Percentiles rank a stretch among this genome's conserved stretches.
Evolutionary conservation across 1,284 basidiomycete genomes (phyloP).

Genomic region (Puccinia polysora): DNA sequence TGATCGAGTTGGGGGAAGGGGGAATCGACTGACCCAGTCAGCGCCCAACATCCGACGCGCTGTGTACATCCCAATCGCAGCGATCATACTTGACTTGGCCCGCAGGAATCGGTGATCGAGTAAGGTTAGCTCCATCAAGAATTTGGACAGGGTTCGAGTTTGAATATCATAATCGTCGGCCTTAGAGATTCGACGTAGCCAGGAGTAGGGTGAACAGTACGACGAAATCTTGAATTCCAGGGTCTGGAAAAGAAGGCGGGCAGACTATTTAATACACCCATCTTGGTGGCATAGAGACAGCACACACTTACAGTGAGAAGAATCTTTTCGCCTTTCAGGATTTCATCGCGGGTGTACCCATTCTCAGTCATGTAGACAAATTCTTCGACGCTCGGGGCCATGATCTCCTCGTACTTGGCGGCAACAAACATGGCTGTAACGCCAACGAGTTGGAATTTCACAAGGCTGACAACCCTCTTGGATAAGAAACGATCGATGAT

Average conservation of each 20-base stretch:
- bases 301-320: slow-evolving; percentile 63
- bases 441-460: slow-evolving; percentile 64
- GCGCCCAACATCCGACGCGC: slow-evolving; percentile 84
- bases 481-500: slow-evolving; percentile 64
- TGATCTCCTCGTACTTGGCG: slow-evolving; percentile 61
- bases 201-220: slow-evolving; percentile 98
- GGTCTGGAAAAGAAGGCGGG: slow-evolving; percentile 58
- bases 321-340: slow-evolving; percentile 95
- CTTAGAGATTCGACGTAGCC: slow-evolving; percentile 97
- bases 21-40: slow-evolving; percentile 72
- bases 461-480: slow-evolving; percentile 61
- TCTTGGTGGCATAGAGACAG: too few species aligned
- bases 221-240: slow-evolving; percentile 92
- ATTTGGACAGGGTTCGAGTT: slow-evolving; percentile 93
- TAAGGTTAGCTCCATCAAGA: slow-evolving; percentile 92
- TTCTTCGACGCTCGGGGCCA: slow-evolving; percentile 68
- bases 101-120: slow-evolving; percentile 89
- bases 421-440: slow-evolving; percentile 66
- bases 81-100: slow-evolving; percentile 86
- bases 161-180: slow-evolving; percentile 99
- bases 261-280: background rate
- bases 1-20: slow-evolving; percentile 44
- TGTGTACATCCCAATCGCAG: slow-evolving; percentile 97
- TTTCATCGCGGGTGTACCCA: slow-evolving; percentile 88
- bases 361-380: slow-evolving; percentile 97